Percentiles rank a stretch among this genome's conserved stretches.
phyloP scores from a whole-genome alignment of 768 basidiomycete genomes.

The Rhodotorula paludigena region DNA sequence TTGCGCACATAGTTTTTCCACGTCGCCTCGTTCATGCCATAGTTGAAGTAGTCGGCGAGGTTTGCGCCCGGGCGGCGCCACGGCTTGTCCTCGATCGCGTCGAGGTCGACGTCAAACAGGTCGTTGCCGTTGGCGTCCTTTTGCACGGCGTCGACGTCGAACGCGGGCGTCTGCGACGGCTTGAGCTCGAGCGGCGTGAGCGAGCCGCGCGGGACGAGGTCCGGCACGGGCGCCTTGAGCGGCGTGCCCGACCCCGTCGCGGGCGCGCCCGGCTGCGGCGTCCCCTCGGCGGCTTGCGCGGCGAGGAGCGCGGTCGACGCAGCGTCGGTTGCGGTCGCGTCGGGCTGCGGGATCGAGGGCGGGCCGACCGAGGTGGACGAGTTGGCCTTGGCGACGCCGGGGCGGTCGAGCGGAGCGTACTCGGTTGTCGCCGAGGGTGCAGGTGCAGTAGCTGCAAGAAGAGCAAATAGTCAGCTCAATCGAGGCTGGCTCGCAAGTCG shows the following conservation, averaged over 20 bases:
- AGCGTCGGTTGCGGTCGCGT: constrained; percentile 67
- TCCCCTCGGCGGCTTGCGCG: constrained; percentile 26
- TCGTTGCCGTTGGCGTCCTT: constrained; percentile 35
- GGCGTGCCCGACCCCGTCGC: constrained; percentile 23
- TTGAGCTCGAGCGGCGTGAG: constrained; percentile 37
- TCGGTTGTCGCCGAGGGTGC: constrained; percentile 39
- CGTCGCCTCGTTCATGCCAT: constrained; percentile 93
- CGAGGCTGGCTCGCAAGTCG: not conserved
- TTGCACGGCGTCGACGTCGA: constrained; percentile 42
- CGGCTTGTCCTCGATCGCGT: constrained; percentile 44
- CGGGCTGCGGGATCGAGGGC: constrained; percentile 59
- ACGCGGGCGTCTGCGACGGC: constrained; percentile 41
- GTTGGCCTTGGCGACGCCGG: constrained; percentile 15
- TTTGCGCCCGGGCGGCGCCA: constrained; percentile 91
- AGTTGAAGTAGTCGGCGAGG: constrained; percentile 97
- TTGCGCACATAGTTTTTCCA: constrained; percentile 91
- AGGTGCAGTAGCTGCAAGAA: constrained; percentile 3
- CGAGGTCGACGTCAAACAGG: constrained; percentile 45
- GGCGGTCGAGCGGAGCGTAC: constrained; percentile 42
- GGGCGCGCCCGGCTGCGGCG: not conserved
- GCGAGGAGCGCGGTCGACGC: constrained; percentile 49
- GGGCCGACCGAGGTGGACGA: constrained; percentile 47
- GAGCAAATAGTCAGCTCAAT: not conserved
- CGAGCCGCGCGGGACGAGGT: constrained; percentile 40
- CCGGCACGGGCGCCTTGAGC: constrained; percentile 36